Evolutionary conservation across 352 stramenopile genomes (phyloP).

Genomic region (Globisporangium nagaii): DNA sequence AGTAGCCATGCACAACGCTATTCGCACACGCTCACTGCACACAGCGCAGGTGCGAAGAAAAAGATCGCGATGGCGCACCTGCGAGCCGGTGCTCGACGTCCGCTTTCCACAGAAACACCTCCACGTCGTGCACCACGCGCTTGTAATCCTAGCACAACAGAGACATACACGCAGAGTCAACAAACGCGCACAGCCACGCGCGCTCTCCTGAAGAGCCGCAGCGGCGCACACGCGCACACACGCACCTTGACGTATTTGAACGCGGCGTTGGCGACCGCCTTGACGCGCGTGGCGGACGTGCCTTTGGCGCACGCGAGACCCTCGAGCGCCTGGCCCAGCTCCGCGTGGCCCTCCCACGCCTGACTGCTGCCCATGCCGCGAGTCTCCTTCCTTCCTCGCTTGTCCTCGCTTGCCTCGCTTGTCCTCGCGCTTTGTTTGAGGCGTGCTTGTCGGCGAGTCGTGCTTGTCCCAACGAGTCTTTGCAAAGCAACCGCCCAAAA

Average conservation of each 20-base stretch:
- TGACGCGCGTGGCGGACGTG: slow-evolving; percentile 73
- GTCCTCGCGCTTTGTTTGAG: too few species aligned
- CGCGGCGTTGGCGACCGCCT: slow-evolving; percentile 58
- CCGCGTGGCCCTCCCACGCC: slow-evolving; percentile 60
- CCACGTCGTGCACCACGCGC: slow-evolving; percentile 81
- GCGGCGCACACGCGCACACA: too few species aligned
- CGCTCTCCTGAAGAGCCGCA: too few species aligned
- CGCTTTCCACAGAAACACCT: slow-evolving; percentile 80
- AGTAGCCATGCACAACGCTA: background rate
- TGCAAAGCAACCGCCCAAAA: too few species aligned
- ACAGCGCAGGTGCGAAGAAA: too few species aligned
- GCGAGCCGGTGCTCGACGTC: slow-evolving; percentile 76
- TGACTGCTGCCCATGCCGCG: background rate
- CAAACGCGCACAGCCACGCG: slow-evolving; percentile 11
- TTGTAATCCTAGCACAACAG: slow-evolving; percentile 66
- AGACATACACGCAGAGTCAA: background rate
- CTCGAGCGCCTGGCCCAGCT: slow-evolving; percentile 64
- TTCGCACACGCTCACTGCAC: too few species aligned
- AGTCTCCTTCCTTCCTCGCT: background rate
- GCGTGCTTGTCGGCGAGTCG: too few species aligned
- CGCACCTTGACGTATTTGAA: slow-evolving; percentile 70
- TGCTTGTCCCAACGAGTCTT: too few species aligned
- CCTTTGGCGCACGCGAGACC: slow-evolving; percentile 69
- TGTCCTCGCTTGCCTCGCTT: too few species aligned
- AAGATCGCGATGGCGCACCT: too few species aligned